These are phyloP conservation scores for Candida stauntonica DNA, from an alignment of 805 yeast genomes.

Conservation along the genomic window DNA sequence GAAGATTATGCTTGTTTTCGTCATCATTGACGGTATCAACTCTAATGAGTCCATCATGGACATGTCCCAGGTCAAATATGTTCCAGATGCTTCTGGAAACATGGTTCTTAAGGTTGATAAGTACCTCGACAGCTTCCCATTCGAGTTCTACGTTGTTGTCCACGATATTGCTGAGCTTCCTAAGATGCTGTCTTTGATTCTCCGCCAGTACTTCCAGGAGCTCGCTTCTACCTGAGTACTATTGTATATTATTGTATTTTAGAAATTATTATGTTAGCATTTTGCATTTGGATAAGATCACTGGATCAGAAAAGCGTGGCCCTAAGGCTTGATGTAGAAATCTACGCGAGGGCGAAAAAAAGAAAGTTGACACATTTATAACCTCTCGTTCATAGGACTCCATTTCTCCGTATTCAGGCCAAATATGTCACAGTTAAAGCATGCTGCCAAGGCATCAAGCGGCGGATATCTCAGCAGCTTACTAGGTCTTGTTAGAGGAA, in stretches of 20 bases:
- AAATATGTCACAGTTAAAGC: slow-evolving; percentile 2
- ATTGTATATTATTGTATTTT: slow-evolving; percentile 5
- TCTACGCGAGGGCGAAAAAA: background rate
- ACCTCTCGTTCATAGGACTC: no score
- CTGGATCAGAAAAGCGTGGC: no score
- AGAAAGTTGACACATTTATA: slow-evolving; percentile 1
- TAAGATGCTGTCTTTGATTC: slow-evolving; percentile 79
- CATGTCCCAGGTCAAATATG: slow-evolving; percentile 88
- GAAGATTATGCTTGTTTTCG: slow-evolving; percentile 91
- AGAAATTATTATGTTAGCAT: background rate
- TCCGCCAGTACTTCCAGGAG: slow-evolving; percentile 89
- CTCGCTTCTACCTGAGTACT: slow-evolving; percentile 36
- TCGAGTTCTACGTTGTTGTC: slow-evolving; percentile 94
- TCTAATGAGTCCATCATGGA: slow-evolving; percentile 85
- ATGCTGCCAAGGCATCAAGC: background rate
- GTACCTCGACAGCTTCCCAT: slow-evolving; percentile 92
- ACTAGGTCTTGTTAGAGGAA: slow-evolving; percentile 7
- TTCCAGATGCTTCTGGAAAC: slow-evolving; percentile 64
- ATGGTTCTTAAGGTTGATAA: slow-evolving; percentile 72
- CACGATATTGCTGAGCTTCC: slow-evolving; percentile 87
- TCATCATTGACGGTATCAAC: slow-evolving; percentile 84
- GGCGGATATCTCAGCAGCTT: slow-evolving; percentile 4
- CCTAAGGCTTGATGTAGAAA: no score
- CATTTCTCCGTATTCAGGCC: background rate
- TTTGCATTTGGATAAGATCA: no score